These are phyloP conservation scores for Eutrema salsugineum DNA, from an alignment of 441 rosid species.

Conservation along the genomic window DNA sequence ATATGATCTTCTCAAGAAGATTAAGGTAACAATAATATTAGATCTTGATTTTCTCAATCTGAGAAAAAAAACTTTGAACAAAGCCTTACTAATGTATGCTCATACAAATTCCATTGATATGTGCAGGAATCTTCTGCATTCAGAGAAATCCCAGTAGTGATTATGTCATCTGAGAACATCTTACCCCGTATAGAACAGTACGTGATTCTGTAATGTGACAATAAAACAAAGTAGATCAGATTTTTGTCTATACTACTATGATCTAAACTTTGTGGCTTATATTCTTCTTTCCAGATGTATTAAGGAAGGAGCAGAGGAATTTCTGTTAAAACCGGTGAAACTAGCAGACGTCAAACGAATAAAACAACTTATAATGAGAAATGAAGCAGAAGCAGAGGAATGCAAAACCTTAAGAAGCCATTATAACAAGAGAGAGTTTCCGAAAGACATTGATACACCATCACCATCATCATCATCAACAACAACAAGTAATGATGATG, in stretches of 20 bases:
- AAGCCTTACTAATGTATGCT: not conserved
- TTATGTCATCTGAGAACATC: slow-evolving; percentile 92
- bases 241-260: not conserved
- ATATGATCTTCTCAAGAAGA: slow-evolving; percentile 88
- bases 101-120: not conserved
- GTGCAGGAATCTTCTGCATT: slow-evolving; percentile 74
- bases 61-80: not conserved
- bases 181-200: slow-evolving; percentile 73
- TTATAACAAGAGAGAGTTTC: slow-evolving; percentile 54
- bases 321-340: slow-evolving; percentile 72
- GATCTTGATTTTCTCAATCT: not conserved
- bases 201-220: slow-evolving; percentile 1
- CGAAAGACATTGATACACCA: slow-evolving; percentile 24
- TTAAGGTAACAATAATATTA: slow-evolving; percentile 48
- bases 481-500: slow-evolving; percentile 14
- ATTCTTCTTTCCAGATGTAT: slow-evolving; percentile 46
- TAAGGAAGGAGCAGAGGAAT: slow-evolving; percentile 85
- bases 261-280: slow-evolving; percentile 6
- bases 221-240: not conserved
- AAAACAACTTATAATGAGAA: slow-evolving; percentile 50
- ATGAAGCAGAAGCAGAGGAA: slow-evolving; percentile 31
- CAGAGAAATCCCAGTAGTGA: slow-evolving; percentile 82
- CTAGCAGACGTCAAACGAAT: slow-evolving; percentile 64
- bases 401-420: slow-evolving; percentile 1
- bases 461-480: slow-evolving; percentile 2